phyloP scores from a whole-genome alignment of 2,329 filamentous ascomycete species.

The Fusarium redolens region DNA sequence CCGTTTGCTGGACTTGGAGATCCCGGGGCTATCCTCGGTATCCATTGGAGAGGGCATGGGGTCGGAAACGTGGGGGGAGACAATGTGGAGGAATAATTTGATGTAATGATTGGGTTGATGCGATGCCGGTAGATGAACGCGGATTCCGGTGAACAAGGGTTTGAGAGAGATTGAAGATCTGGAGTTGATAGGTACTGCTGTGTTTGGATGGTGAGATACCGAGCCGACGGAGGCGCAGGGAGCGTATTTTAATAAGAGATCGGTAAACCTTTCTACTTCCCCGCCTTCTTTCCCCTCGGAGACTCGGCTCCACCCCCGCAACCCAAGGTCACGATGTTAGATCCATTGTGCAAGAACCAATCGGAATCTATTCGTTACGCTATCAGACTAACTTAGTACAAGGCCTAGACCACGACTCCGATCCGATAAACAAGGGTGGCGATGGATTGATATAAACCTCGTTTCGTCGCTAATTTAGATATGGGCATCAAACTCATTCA shows the following conservation, averaged over 20 bases:
- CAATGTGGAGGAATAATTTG: neutral
- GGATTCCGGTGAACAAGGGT: neutral
- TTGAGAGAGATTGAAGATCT: neutral
- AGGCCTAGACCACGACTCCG: neutral
- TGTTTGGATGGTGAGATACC: neutral
- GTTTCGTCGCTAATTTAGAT: accelerated
- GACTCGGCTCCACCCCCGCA: constrained; percentile 24
- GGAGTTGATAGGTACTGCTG: neutral
- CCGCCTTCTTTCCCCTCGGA: constrained; percentile 10
- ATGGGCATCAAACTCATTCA: neutral
- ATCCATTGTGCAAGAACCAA: neutral
- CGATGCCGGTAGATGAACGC: neutral
- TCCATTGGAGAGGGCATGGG: constrained; percentile 20
- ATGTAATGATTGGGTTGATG: neutral
- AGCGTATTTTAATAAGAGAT: neutral
- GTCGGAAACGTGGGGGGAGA: neutral
- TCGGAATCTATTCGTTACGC: constrained; percentile 7
- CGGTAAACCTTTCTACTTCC: neutral
- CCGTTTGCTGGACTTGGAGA: neutral
- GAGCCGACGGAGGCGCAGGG: constrained; percentile 11
- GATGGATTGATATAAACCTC: neutral
- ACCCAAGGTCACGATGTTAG: neutral
- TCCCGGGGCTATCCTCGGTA: constrained; percentile 10
- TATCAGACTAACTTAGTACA: neutral
- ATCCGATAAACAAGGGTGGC: neutral